phyloP scores from a whole-genome alignment of 2,329 filamentous ascomycete species.

The Furcasterigmium furcatum region DNA sequence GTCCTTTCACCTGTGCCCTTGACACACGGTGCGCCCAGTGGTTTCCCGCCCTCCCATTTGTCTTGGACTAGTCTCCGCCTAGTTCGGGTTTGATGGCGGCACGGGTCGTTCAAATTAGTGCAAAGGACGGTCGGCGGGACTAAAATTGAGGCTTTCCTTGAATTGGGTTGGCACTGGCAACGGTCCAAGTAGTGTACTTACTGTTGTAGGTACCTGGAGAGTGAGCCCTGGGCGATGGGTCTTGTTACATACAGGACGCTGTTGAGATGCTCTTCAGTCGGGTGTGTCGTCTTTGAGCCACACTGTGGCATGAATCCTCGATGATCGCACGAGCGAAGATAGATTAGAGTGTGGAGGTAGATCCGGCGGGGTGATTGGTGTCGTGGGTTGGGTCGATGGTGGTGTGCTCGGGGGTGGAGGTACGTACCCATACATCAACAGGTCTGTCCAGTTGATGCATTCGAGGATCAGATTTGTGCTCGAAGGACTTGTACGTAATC shows the following conservation, averaged over 20 bases:
- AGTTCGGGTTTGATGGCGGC: slow-evolving; percentile 1
- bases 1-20: background rate
- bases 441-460: no score
- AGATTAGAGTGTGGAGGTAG: no score
- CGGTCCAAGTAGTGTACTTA: background rate
- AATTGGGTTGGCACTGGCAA: no score
- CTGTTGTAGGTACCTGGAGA: background rate
- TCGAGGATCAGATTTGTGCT: no score
- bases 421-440: no score
- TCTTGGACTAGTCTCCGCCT: background rate
- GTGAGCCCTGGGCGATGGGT: background rate
- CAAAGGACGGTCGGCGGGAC: background rate
- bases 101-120: slow-evolving; percentile 1
- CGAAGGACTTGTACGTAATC: no score
- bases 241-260: background rate
- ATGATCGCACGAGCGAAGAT: no score
- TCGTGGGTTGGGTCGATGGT: no score
- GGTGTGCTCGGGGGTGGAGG: no score
- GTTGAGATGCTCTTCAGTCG: background rate
- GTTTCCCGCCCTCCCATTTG: background rate
- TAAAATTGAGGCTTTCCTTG: background rate
- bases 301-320: no score
- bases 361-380: no score
- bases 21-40: background rate
- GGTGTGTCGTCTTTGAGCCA: background rate